These are phyloP conservation scores for Monsonia emarginata DNA, from an alignment of 441 rosid species.

Conservation along the genomic window DNA sequence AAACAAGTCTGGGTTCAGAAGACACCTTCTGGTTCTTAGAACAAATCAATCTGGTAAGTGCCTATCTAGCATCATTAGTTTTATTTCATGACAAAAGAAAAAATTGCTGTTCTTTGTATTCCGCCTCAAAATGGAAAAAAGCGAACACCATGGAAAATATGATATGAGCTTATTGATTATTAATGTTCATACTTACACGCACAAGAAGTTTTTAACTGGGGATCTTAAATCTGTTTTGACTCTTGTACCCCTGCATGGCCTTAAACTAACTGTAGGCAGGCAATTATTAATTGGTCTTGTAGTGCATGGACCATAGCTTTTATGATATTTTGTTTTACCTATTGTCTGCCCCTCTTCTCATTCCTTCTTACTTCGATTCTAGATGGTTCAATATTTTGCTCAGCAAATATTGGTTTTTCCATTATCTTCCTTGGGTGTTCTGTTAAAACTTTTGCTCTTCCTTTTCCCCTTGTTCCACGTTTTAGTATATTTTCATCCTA, in stretches of 20 bases:
- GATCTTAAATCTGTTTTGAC: not conserved
- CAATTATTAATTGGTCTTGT: not conserved
- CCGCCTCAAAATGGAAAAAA: not conserved
- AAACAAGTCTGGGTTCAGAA: slow-evolving; percentile 78
- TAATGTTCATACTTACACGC: too few species aligned
- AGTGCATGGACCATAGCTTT: not conserved
- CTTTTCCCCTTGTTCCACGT: not conserved
- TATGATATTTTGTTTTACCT: not conserved
- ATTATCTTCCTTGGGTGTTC: not conserved
- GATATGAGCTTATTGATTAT: not conserved
- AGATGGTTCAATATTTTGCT: not conserved
- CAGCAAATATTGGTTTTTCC: not conserved
- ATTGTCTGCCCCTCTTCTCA: not conserved
- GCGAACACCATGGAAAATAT: not conserved
- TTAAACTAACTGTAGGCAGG: not conserved
- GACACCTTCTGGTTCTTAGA: slow-evolving; percentile 42
- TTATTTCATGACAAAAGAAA: not conserved
- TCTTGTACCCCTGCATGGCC: not conserved
- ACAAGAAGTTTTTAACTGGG: not conserved
- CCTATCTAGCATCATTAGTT: not conserved
- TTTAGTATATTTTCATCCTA: not conserved
- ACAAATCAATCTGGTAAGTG: slow-evolving; percentile 24
- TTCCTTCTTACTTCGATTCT: not conserved
- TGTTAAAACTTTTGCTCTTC: too few species aligned
- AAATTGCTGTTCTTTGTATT: not conserved